phyloP scores from a whole-genome alignment of 2,329 filamentous ascomycete genomes.

The Aspergillus pseudotamarii region DNA sequence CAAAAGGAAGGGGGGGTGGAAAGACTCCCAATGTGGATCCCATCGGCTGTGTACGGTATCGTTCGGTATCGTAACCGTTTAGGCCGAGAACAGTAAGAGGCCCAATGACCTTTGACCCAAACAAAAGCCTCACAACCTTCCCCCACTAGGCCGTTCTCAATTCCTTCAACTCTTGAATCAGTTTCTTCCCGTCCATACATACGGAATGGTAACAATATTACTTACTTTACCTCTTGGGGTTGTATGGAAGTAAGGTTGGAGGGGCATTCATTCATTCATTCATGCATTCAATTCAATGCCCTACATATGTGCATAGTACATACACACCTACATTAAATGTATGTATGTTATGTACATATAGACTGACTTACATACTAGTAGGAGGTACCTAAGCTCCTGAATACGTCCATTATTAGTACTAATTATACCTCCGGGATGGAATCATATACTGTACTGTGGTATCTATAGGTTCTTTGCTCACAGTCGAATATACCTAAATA shows the following conservation, averaged over 20 bases:
- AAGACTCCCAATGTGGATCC: not conserved
- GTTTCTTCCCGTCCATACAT: not conserved
- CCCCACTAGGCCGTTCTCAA: not conserved
- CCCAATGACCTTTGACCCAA: conserved; percentile 15
- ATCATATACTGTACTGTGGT: no score
- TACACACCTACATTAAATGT: not conserved
- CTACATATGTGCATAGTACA: not conserved
- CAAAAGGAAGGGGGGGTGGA: conserved; percentile 4
- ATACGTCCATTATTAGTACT: no score
- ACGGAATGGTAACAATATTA: not conserved
- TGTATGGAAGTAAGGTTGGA: not conserved
- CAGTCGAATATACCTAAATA: not conserved
- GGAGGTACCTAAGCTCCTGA: no score
- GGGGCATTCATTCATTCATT: not conserved
- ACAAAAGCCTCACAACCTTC: not conserved
- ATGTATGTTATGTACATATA: not conserved
- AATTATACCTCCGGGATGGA: no score
- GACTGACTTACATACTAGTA: not conserved
- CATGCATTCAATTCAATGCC: not conserved
- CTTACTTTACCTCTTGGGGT: not conserved
- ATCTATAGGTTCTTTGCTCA: no score
- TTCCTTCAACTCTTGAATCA: not conserved
- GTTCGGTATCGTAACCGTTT: not conserved
- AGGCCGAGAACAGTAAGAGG: conserved; percentile 14
- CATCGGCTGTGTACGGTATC: conserved; percentile 2